Evolutionary conservation across 1,284 basidiomycete species (phyloP).

Genomic region (Ustilago sp.): DNA sequence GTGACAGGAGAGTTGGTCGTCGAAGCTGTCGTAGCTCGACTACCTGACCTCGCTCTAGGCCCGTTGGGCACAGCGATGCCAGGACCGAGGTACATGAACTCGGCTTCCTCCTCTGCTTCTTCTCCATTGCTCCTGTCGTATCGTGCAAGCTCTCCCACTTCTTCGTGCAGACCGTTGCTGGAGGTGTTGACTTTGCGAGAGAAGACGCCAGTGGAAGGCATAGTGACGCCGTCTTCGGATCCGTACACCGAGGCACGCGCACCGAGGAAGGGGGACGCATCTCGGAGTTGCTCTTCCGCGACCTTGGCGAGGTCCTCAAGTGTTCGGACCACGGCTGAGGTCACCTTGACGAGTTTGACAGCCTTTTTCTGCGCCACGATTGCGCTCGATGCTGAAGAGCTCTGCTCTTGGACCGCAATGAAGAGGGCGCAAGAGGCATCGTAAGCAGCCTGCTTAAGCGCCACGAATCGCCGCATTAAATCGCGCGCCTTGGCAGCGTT

Average conservation of each 20-base stretch:
- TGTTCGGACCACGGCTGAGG: slow-evolving; percentile 23
- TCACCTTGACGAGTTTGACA: slow-evolving; percentile 24
- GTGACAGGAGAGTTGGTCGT: slow-evolving; percentile 37
- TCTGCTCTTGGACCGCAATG: slow-evolving; percentile 46
- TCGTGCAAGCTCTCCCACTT: slow-evolving; percentile 40
- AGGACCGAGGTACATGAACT: slow-evolving; percentile 62
- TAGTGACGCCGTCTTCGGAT: slow-evolving; percentile 35
- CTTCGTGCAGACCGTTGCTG: slow-evolving; percentile 46
- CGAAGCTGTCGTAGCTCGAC: slow-evolving; percentile 25
- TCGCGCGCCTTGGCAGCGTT: slow-evolving; percentile 42
- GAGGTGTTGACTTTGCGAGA: slow-evolving; percentile 36
- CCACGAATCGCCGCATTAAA: slow-evolving; percentile 41
- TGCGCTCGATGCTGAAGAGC: background rate
- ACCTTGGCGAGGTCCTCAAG: slow-evolving; percentile 37
- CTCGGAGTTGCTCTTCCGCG: slow-evolving; percentile 52
- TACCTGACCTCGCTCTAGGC: slow-evolving; percentile 35
- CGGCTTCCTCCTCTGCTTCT: slow-evolving; percentile 36
- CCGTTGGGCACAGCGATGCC: slow-evolving; percentile 62
- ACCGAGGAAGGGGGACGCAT: slow-evolving; percentile 49
- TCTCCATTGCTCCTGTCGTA: slow-evolving; percentile 23
- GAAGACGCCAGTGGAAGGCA: slow-evolving; percentile 41
- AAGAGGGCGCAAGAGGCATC: slow-evolving; percentile 48
- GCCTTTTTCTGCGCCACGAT: slow-evolving; percentile 4
- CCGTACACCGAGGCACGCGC: slow-evolving; percentile 57
- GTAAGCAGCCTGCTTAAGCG: slow-evolving; percentile 56